Evolutionary conservation across 768 basidiomycete genomes (phyloP).

Genomic region (Rhodotorula taiwanensis): DNA sequence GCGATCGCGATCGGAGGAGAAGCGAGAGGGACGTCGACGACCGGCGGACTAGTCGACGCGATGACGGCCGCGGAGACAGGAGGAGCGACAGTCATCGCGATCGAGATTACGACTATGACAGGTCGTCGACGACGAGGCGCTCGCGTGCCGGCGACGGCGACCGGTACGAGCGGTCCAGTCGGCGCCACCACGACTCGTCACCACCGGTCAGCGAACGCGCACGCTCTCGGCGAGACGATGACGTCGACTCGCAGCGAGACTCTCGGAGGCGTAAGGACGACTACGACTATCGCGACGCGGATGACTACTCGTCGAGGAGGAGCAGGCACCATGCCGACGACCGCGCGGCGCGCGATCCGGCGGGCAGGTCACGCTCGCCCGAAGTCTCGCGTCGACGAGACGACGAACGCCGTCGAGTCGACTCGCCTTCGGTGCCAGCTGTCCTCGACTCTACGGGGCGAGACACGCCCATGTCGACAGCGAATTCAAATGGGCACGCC

Average conservation of each 20-base stretch:
- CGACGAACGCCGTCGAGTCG: background rate
- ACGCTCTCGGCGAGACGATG: no score
- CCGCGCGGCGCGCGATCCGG: no score
- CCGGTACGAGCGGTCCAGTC: background rate
- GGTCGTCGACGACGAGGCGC: background rate
- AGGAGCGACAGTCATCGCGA: background rate
- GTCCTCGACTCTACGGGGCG: background rate
- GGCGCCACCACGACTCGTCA: constrained; percentile 6
- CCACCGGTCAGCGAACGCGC: no score
- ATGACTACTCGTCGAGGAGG: background rate
- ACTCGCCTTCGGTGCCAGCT: background rate
- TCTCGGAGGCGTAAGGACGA: background rate
- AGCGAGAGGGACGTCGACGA: background rate
- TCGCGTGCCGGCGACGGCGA: background rate
- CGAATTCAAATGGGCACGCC: background rate
- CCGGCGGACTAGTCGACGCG: background rate
- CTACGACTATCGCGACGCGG: constrained; percentile 3
- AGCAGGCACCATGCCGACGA: no score
- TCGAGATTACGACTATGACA: constrained; percentile 35
- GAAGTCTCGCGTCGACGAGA: background rate
- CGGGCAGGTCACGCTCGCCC: background rate
- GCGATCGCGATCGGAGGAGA: constrained; percentile 4
- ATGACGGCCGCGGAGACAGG: background rate
- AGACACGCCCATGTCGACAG: background rate
- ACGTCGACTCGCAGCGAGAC: constrained; percentile 10